Evolutionary conservation across 1,284 basidiomycete species (phyloP), one percentile per base, ranked within the genome.

Genomic region (Ganoderma leucocontextum): DNA sequence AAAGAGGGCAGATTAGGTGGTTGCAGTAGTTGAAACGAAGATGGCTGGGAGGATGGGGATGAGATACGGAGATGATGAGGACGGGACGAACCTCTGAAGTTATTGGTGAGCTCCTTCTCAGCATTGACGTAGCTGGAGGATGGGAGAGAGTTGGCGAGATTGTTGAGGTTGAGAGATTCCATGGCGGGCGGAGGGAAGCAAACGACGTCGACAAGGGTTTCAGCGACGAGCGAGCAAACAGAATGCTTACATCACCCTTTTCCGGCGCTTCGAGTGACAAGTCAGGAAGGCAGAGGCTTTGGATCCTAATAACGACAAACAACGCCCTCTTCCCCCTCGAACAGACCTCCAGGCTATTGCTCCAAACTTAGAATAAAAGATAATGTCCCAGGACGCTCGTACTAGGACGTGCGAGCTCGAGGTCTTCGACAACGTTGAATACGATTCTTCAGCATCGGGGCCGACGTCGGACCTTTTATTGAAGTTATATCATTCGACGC

Each of bases 81-180:
- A 64, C 38, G 9, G 22, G 29, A 72, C 76, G 33, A 69, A 92
- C 92, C 91, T 87, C 90, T 90, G 78, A 94, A 94, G 74, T 93
- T 91, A 77, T 92, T 91, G n/a, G 90, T 80, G 1, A 94, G 83
- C 36, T 93, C 91, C 72, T 89, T 90, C 81, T 94, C 92, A 22
- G 92, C 89, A 77, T 90, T 91, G 52, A 80, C 81, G 29, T 82
- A 78, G 74, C 83, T 85, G 41, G 90, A 87, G 10, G 82, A 85
- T 0, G 92, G 92, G 4, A 94, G 84, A 0, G 92, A 93, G 76
- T 80, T 91, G 33, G 86, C 92, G 64, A 93, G 88, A 12, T 88
- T 91, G 77, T 91, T 90, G 75, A 93, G 84, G 79, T 92, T 90
- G 78, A 93, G 86, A 10, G 90, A 91, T 80, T 92, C 91, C 86